phyloP scores from a whole-genome alignment of 208 protist genomes.

The Leishmania lainsoni region DNA sequence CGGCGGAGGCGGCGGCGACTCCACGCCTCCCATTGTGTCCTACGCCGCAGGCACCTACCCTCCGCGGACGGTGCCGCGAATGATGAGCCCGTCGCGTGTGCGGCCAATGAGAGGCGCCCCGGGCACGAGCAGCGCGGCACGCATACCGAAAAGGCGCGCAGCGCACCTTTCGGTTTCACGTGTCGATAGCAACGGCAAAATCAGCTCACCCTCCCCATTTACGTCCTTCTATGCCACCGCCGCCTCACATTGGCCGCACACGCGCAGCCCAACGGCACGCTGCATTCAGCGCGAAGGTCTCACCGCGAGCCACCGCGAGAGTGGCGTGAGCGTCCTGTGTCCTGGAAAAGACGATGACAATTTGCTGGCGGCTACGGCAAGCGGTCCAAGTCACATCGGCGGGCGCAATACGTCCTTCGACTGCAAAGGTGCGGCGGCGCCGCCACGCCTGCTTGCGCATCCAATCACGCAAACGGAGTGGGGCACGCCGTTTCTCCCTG shows the following conservation, averaged over 20 bases:
- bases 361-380: not conserved
- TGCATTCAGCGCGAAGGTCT: not conserved
- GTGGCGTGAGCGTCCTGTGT: not conserved
- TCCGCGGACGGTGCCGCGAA: conserved; percentile 19
- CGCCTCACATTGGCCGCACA: not conserved
- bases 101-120: no score
- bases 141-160: not conserved
- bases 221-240: not conserved
- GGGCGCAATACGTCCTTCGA: not conserved
- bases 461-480: not conserved
- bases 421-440: not conserved
- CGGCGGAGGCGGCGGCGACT: not conserved
- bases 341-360: not conserved
- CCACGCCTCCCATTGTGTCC: conserved; percentile 9
- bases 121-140: not conserved
- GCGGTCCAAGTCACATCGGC: not conserved
- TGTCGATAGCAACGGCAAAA: not conserved
- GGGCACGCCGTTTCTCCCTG: not conserved
- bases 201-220: not conserved
- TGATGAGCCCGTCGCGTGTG: conserved; percentile 2
- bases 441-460: not conserved
- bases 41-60: conserved; percentile 30
- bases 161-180: not conserved
- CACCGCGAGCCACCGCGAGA: not conserved
- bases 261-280: not conserved